These are phyloP conservation scores for Pseudotulostoma volvatum DNA, from an alignment of 495 filamentous ascomycete species.

Conservation along the genomic window DNA sequence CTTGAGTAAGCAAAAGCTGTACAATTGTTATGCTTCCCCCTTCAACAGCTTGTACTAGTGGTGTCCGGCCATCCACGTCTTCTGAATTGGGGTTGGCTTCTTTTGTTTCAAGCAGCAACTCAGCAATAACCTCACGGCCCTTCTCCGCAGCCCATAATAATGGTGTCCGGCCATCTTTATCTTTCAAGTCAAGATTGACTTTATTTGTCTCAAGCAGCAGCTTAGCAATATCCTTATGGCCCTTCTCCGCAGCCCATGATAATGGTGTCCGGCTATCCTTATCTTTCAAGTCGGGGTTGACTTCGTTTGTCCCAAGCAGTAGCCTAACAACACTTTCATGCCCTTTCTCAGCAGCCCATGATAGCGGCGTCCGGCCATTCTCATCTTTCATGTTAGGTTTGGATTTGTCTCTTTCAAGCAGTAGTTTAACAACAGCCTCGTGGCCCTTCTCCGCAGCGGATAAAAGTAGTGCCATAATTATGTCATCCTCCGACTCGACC, in stretches of 20 bases:
- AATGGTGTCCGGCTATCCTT: constrained; percentile 19
- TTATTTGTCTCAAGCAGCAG: constrained; percentile 12
- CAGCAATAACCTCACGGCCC: constrained; percentile 11
- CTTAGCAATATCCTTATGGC: constrained; percentile 18
- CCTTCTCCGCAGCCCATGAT: constrained; percentile 19
- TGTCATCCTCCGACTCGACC: too few species aligned
- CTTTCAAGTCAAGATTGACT: constrained; percentile 13
- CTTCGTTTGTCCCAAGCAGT: constrained; percentile 8
- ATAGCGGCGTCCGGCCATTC: constrained; percentile 9
- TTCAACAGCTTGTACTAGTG: neutral
- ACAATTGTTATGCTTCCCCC: neutral
- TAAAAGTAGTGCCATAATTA: too few species aligned
- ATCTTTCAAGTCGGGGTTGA: constrained; percentile 5
- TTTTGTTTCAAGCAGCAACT: constrained; percentile 9
- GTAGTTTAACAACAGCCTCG: too few species aligned
- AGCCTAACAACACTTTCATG: constrained; percentile 10
- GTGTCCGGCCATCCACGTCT: neutral
- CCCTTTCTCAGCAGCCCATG: constrained; percentile 11
- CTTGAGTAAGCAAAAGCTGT: neutral
- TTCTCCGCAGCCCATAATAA: constrained; percentile 18
- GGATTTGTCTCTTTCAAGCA: constrained; percentile 11
- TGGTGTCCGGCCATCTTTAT: constrained; percentile 19
- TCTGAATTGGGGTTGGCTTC: neutral
- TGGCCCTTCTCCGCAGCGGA: too few species aligned
- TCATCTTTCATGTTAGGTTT: constrained; percentile 10